Percentiles rank a stretch among this genome's conserved stretches.
These are phyloP conservation scores for Ilex asprella DNA, from an alignment of 257 asterid genomes.

Conservation along the genomic window DNA sequence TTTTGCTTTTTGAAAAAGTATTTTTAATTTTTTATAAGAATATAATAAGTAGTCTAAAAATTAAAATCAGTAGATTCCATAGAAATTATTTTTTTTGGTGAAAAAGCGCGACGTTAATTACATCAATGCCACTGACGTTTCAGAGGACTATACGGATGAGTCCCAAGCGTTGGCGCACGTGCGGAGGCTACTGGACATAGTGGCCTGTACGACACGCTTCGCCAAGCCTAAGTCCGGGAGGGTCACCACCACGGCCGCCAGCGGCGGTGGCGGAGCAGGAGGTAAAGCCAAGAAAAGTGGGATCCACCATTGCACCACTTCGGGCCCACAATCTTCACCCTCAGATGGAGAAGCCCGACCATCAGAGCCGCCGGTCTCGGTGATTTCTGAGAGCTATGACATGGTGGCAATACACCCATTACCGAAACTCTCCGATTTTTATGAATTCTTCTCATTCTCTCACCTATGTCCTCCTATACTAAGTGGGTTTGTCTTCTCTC, in stretches of 20 bases:
- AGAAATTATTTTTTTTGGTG: too few species aligned
- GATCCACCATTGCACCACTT: slow-evolving; percentile 31
- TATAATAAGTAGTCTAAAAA: too few species aligned
- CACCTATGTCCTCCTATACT: slow-evolving; percentile 78
- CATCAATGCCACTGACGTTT: slow-evolving; percentile 37
- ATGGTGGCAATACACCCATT: slow-evolving; percentile 97
- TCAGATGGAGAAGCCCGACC: slow-evolving; percentile 45
- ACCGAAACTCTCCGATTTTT: slow-evolving; percentile 96
- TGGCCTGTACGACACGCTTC: slow-evolving; percentile 97
- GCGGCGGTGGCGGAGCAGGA: slow-evolving; percentile 25
- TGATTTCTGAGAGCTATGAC: slow-evolving; percentile 53
- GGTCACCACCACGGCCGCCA: slow-evolving; percentile 10
- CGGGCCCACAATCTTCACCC: slow-evolving; percentile 29
- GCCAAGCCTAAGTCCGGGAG: slow-evolving; percentile 51
- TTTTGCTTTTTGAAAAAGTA: too few species aligned
- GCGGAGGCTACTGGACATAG: slow-evolving; percentile 86
- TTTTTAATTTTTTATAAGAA: too few species aligned
- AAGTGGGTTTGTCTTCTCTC: slow-evolving; percentile 38
- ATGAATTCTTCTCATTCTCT: slow-evolving; percentile 86
- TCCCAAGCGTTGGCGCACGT: slow-evolving; percentile 76
- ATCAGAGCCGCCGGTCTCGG: slow-evolving; percentile 43
- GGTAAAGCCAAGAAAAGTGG: slow-evolving; percentile 50
- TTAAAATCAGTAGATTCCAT: too few species aligned
- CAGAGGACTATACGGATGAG: slow-evolving; percentile 86
- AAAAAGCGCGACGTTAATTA: slow-evolving; percentile 11